Evolutionary conservation across 306 rosid species (phyloP).

Genomic region (Oxytropis ochrocephala): DNA sequence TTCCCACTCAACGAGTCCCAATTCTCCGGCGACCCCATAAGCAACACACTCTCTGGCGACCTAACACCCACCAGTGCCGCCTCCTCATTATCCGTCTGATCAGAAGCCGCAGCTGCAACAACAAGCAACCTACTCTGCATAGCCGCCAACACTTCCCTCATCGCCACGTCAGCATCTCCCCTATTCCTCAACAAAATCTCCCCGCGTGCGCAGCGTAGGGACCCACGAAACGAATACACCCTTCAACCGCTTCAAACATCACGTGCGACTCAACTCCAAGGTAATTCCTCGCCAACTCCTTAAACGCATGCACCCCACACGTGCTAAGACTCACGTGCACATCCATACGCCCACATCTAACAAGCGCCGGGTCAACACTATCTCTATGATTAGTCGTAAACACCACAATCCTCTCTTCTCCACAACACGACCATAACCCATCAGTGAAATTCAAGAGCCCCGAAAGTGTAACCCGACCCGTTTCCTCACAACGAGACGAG

Average conservation of each 20-base stretch:
- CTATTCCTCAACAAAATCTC: conserved; percentile 70
- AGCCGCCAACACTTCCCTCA: conserved; percentile 59
- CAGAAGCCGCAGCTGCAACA: conserved; percentile 12
- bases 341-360: conserved; percentile 87
- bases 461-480: conserved; percentile 64
- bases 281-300: conserved; percentile 52
- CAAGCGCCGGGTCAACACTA: conserved; percentile 71
- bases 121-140: conserved; percentile 50
- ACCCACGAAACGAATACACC: conserved; percentile 54
- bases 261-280: conserved; percentile 48
- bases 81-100: conserved; percentile 34
- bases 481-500: conserved; percentile 32
- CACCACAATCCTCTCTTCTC: conserved; percentile 74
- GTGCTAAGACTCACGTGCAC: conserved; percentile 73
- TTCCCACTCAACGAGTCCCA: conserved; percentile 51
- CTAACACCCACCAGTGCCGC: conserved; percentile 20
- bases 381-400: conserved; percentile 72
- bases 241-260: conserved; percentile 55
- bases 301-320: conserved; percentile 70
- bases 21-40: conserved; percentile 72
- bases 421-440: conserved; percentile 85
- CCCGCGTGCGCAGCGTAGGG: conserved; percentile 71
- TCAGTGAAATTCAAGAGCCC: conserved; percentile 82
- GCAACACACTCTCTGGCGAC: conserved; percentile 76
- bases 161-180: conserved; percentile 46